Evolutionary conservation across 495 filamentous ascomycete genomes (phyloP).

Genomic region (Podospora pseudopauciseta): DNA sequence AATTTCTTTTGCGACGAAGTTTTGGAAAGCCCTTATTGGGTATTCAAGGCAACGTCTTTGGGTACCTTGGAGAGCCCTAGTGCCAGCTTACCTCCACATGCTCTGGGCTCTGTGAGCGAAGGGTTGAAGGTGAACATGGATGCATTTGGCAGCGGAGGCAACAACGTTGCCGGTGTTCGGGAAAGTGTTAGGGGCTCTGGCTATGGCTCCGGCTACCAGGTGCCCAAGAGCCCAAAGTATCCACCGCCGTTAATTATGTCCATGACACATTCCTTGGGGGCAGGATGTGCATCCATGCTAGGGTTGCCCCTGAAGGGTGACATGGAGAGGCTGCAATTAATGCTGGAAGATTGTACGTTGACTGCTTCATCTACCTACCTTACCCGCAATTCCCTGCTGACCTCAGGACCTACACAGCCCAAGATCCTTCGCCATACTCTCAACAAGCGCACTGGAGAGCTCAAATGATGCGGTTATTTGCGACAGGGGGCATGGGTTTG

Average conservation of each 20-base stretch:
- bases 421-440: background rate
- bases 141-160: conserved; percentile 7
- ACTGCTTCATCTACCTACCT: background rate
- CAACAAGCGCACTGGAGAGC: conserved; percentile 11
- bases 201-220: background rate
- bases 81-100: background rate
- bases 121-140: conserved; percentile 20
- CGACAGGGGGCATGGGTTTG: conserved; percentile 14
- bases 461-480: conserved; percentile 19
- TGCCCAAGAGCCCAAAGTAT: conserved; percentile 13
- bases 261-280: background rate
- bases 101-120: conserved; percentile 4
- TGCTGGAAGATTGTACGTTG: conserved; percentile 16
- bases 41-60: conserved; percentile 16
- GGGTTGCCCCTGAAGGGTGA: conserved; percentile 12
- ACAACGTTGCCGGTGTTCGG: conserved; percentile 4
- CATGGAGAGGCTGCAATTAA: conserved; percentile 17
- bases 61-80: conserved; percentile 18
- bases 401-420: background rate
- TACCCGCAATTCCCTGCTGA: background rate
- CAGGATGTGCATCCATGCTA: conserved; percentile 2
- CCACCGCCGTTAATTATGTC: conserved; percentile 12
- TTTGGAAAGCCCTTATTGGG: conserved; percentile 22
- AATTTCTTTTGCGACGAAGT: conserved; percentile 24
- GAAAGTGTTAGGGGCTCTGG: background rate